A percentile compares a stretch with the other conserved stretches of the same genome.
Evolutionary conservation across 805 yeast genomes (phyloP).

Genomic region (Wickerhamomyces rabaulensis): DNA sequence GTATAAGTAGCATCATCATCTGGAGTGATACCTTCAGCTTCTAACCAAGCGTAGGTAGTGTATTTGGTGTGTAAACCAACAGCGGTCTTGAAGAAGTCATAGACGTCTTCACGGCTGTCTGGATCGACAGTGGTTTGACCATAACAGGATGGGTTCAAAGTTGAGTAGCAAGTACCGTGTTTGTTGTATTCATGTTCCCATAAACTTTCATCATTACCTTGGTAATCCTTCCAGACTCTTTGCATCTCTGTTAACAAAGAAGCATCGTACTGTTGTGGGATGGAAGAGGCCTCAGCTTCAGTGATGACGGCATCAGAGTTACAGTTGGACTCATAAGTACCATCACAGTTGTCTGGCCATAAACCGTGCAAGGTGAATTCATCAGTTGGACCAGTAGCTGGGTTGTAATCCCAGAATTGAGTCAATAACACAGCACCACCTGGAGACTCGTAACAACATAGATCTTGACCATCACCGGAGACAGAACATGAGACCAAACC

Average conservation of each 20-base stretch:
- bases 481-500: too few species aligned
- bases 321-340: slow-evolving; percentile 76
- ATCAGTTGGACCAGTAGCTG: slow-evolving; percentile 65
- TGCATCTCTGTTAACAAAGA: slow-evolving; percentile 53
- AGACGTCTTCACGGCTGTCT: slow-evolving; percentile 6
- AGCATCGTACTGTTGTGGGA: background rate
- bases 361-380: slow-evolving; percentile 77
- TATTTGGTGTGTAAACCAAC: slow-evolving; percentile 6
- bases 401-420: slow-evolving; percentile 88
- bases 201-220: slow-evolving; percentile 44
- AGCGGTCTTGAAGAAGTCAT: slow-evolving; percentile 11
- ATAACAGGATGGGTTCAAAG: slow-evolving; percentile 11
- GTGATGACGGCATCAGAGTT: too few species aligned
- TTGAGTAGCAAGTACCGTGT: slow-evolving; percentile 17
- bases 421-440: slow-evolving; percentile 76
- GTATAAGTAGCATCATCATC: slow-evolving; percentile 8
- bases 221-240: slow-evolving; percentile 56
- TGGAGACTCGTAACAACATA: too few species aligned
- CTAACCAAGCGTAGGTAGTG: slow-evolving; percentile 14
- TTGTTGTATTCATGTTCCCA: slow-evolving; percentile 19
- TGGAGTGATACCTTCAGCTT: slow-evolving; percentile 13
- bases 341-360: slow-evolving; percentile 87
- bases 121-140: slow-evolving; percentile 12
- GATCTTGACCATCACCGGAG: too few species aligned
- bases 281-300: too few species aligned